Evolutionary conservation across 1,284 basidiomycete genomes (phyloP).

Genomic region (Phaffia rhodozyma): DNA sequence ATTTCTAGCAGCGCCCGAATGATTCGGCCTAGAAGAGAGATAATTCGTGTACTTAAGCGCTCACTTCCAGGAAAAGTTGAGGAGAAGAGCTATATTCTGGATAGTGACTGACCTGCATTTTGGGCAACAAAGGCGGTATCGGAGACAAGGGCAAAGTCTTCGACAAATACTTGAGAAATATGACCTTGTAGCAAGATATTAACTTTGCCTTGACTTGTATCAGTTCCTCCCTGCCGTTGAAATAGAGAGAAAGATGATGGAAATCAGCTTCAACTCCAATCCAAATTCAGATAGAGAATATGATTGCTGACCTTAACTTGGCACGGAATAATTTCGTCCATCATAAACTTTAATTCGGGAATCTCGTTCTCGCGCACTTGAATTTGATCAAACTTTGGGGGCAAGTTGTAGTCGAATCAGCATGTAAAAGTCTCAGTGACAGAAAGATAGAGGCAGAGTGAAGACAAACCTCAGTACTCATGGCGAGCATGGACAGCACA

Average conservation of each 20-base stretch:
- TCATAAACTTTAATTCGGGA: constrained; percentile 64
- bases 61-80: neutral
- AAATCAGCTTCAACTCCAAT: neutral
- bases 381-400: constrained; percentile 75
- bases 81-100: neutral
- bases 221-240: constrained; percentile 50
- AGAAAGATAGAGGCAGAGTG: neutral
- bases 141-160: constrained; percentile 95
- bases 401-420: neutral
- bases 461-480: constrained; percentile 68
- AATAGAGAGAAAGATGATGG: neutral
- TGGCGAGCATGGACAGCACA: constrained; percentile 70
- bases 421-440: neutral
- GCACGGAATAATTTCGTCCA: constrained; percentile 58
- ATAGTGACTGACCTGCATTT: constrained; percentile 32
- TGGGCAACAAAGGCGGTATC: constrained; percentile 83
- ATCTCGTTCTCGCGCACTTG: constrained; percentile 83
- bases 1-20: constrained; percentile 89
- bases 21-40: constrained; percentile 53
- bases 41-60: neutral
- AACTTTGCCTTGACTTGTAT: constrained; percentile 78
- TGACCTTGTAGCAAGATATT: constrained; percentile 89
- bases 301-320: constrained; percentile 43
- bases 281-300: neutral
- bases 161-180: constrained; percentile 66